These are phyloP conservation scores for Rhynchosporium agropyri DNA, from an alignment of 2,329 filamentous ascomycete genomes.

Conservation along the genomic window DNA sequence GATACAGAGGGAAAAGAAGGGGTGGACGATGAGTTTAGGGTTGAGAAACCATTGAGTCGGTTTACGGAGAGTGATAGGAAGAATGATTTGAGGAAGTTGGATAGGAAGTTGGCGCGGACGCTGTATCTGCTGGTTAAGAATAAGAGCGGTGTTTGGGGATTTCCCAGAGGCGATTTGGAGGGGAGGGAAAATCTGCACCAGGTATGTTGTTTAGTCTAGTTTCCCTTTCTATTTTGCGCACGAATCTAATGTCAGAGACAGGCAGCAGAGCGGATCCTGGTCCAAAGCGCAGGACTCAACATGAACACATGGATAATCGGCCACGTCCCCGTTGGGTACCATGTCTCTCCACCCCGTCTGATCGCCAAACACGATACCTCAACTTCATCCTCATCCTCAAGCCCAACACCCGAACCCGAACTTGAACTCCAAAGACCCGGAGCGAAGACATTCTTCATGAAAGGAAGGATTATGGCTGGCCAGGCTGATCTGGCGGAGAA, in stretches of 20 bases:
- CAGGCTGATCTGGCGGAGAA: slow-evolving; percentile 80
- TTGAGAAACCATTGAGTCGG: slow-evolving; percentile 71
- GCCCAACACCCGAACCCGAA: slow-evolving; percentile 5
- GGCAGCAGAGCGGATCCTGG: slow-evolving; percentile 80
- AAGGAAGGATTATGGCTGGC: slow-evolving; percentile 95
- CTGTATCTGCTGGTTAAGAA: slow-evolving; percentile 85
- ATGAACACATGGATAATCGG: slow-evolving; percentile 99
- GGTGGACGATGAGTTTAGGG: slow-evolving; percentile 59
- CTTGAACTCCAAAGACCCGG: slow-evolving; percentile 52
- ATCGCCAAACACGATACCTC: slow-evolving; percentile 44
- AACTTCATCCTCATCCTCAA: slow-evolving; percentile 18
- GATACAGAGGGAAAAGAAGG: slow-evolving; percentile 41
- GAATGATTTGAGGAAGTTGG: slow-evolving; percentile 75
- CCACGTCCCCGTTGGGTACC: slow-evolving; percentile 83
- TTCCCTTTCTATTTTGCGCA: slow-evolving; percentile 5
- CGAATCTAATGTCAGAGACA: slow-evolving; percentile 46
- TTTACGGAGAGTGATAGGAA: slow-evolving; percentile 76
- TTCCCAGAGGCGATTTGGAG: slow-evolving; percentile 72
- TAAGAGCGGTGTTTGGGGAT: slow-evolving; percentile 73
- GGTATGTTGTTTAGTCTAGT: slow-evolving; percentile 56
- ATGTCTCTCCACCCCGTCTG: slow-evolving; percentile 58
- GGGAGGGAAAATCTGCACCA: slow-evolving; percentile 77
- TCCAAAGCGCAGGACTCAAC: slow-evolving; percentile 79
- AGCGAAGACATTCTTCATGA: slow-evolving; percentile 93
- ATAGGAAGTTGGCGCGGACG: slow-evolving; percentile 77